These are phyloP conservation scores for Globisporangium middletonii DNA, from an alignment of 352 stramenopile species.

Conservation along the genomic window DNA sequence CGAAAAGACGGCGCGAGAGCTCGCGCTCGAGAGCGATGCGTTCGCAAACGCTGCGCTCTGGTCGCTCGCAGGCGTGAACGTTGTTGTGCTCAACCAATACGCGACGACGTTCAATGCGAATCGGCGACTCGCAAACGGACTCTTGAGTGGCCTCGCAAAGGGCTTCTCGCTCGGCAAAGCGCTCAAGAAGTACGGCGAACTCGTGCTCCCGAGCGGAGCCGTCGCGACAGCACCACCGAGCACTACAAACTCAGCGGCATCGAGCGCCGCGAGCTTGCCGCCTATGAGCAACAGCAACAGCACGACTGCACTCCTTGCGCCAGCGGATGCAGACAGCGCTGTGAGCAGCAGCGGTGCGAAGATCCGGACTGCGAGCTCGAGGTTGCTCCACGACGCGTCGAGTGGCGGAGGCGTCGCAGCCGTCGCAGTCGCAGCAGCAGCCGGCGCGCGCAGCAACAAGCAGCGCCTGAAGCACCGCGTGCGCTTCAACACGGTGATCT, in stretches of 20 bases:
- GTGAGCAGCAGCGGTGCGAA: conserved; percentile 2
- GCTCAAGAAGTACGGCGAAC: conserved; percentile 46
- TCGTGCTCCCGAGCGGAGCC: conserved; percentile 6
- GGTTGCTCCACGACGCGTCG: not conserved
- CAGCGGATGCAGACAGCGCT: not conserved
- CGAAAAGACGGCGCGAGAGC: conserved; percentile 55
- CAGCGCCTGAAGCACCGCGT: conserved; percentile 65
- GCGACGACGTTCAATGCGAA: conserved; percentile 74
- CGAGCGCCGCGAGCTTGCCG: conserved; percentile 7
- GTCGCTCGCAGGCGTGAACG: conserved; percentile 72
- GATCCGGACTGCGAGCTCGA: conserved; percentile 2
- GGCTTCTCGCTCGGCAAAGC: conserved; percentile 57
- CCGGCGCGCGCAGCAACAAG: conserved; percentile 6
- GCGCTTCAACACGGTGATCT: conserved; percentile 64
- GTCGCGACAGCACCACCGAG: conserved; percentile 8
- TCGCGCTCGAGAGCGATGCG: conserved; percentile 57
- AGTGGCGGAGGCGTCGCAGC: not conserved
- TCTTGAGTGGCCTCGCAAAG: conserved; percentile 45
- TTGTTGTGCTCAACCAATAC: conserved; percentile 79
- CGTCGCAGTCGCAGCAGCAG: not conserved
- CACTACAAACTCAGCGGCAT: conserved; percentile 1
- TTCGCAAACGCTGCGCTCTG: conserved; percentile 63
- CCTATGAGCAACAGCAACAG: conserved; percentile 9
- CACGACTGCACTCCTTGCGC: not conserved
- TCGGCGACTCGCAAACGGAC: conserved; percentile 38